phyloP scores from a whole-genome alignment of 805 yeast genomes.

The Candida endomychidarum region DNA sequence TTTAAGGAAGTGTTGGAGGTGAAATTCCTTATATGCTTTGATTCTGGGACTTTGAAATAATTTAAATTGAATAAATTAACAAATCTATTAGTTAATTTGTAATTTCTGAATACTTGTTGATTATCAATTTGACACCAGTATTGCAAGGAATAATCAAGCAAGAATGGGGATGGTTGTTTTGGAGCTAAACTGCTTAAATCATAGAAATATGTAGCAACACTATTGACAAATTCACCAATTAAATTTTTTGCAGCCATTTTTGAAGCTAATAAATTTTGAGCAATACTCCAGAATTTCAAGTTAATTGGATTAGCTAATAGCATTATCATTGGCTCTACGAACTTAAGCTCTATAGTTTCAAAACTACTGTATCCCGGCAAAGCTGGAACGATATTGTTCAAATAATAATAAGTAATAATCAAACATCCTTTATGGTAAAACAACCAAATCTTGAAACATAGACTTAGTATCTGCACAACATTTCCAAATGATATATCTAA shows the following conservation, averaged over 20 bases:
- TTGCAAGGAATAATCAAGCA: slow-evolving; percentile 18
- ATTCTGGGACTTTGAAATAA: slow-evolving; percentile 7
- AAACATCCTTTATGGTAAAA: slow-evolving; percentile 27
- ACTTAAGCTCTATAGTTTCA: slow-evolving; percentile 16
- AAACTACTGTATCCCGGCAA: slow-evolving; percentile 1
- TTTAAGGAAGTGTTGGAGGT: not conserved
- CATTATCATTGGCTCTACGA: slow-evolving; percentile 18
- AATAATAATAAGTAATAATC: slow-evolving; percentile 19
- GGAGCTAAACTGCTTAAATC: slow-evolving; percentile 7
- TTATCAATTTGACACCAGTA: slow-evolving; percentile 22
- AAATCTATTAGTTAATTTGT: slow-evolving; percentile 13
- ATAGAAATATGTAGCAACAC: slow-evolving; percentile 9
- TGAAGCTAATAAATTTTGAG: slow-evolving; percentile 2
- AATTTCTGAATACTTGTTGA: slow-evolving; percentile 12
- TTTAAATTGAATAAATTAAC: slow-evolving; percentile 6
- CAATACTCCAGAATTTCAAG: slow-evolving; percentile 1
- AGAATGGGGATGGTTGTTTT: slow-evolving; percentile 11
- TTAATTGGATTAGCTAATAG: slow-evolving; percentile 2
- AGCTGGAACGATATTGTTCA: slow-evolving; percentile 8
- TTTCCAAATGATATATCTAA: slow-evolving; percentile 14
- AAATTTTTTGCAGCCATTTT: slow-evolving; percentile 11
- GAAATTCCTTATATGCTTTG: not conserved
- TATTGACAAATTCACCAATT: slow-evolving; percentile 5
- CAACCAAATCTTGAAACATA: slow-evolving; percentile 20
- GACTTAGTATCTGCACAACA: slow-evolving; percentile 9